Evolutionary conservation across 768 basidiomycete genomes (phyloP).

Genomic region (Kwoniella heveanensis): DNA sequence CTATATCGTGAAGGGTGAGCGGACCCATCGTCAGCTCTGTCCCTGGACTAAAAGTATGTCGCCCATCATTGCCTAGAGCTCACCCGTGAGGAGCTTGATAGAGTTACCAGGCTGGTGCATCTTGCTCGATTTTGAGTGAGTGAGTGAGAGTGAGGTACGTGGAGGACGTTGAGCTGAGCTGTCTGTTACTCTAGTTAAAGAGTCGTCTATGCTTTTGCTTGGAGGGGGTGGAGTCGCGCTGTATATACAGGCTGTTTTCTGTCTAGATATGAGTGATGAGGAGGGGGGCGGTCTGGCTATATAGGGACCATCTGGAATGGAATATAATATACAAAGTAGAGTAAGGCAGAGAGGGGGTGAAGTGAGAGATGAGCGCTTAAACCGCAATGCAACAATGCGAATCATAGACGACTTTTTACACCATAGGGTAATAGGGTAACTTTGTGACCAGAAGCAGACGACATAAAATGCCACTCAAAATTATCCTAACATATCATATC

Average conservation of each 20-base stretch:
- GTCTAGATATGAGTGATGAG: background rate
- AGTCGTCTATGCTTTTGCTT: constrained; percentile 14
- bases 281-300: constrained; percentile 10
- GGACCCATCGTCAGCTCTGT: background rate
- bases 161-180: constrained; percentile 7
- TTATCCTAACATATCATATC: background rate
- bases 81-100: constrained; percentile 56
- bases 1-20: constrained; percentile 58
- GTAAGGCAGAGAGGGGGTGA: background rate
- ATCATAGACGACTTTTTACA: constrained; percentile 9
- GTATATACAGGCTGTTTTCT: constrained; percentile 2
- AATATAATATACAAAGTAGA: background rate
- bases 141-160: too few relatives aligned
- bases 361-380: background rate
- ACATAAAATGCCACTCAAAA: background rate
- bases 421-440: background rate
- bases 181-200: constrained; percentile 20
- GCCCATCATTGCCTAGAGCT: constrained; percentile 9
- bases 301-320: constrained; percentile 9
- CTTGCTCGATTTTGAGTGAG: too few relatives aligned
- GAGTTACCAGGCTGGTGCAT: constrained; percentile 56
- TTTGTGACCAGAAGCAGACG: background rate
- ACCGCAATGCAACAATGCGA: background rate
- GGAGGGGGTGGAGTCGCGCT: background rate
- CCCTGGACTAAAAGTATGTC: too few relatives aligned